Evolutionary conservation across 2,329 filamentous ascomycete genomes (phyloP), one percentile per base, ranked within the genome.

Genomic region (Fusarium nurragi): DNA sequence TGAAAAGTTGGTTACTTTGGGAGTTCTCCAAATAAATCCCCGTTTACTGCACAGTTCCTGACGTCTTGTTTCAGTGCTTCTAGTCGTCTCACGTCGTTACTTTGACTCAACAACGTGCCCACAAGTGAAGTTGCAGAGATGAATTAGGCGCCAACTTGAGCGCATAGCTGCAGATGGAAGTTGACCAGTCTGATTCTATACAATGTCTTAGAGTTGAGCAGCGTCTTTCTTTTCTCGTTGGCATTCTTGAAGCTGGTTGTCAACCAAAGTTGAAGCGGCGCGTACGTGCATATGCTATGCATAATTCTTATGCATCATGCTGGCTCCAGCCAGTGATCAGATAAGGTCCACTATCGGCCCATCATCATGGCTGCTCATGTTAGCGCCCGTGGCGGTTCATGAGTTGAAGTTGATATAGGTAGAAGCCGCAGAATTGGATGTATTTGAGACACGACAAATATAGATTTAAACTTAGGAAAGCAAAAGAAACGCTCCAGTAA

Each of bases 281-380:
- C 40, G 18, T 62, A 54, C 23, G 40, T 52, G 53, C 44, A 65
- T 59, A 40, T 37, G 3, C 16, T 26, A 25, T 54, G 45, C 25
- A 53, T 32, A 50, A 34, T 21, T 41, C 26, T 36, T 53, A 23
- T 59, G 43, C 54, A 61, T 55, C 48, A 53, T 64, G 43, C 26
- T 40, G 36, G 25, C 21, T 38, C 43, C 44, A 41, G 28, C 38
- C 32, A 44, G 22, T 57, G 25, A 60, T 56, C 38, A 60, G 50
- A 67, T 51, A 63, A 50, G 47, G 38, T 40, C 57, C 58, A 60
- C 57, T 41, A 56, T 67, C 47, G 48, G 55, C 49, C 58, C 63
- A 64, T 51, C 53, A 66, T 67, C 48, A 67, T 64, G 63, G 52
- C 23, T 46, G 32, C 63, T 67, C 47, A 13, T 55, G 22, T 64